Evolutionary conservation across 768 basidiomycete genomes (phyloP).

Genomic region (Termitomyces sp.): DNA sequence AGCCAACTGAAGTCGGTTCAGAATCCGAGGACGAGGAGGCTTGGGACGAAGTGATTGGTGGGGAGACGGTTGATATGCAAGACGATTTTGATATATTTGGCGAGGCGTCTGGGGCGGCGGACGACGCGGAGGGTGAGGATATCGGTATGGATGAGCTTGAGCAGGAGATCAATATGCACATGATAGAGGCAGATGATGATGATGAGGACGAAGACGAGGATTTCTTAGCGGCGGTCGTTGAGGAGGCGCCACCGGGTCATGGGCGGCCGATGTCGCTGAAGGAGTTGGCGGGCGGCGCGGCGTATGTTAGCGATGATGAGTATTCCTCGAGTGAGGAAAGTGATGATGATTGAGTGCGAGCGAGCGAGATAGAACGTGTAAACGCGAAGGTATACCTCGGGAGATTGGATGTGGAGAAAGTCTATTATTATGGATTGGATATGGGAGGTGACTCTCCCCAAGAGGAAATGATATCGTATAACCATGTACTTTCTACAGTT

Average conservation of each 20-base stretch:
- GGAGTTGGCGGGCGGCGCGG: constrained; percentile 17
- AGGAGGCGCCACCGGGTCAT: constrained; percentile 8
- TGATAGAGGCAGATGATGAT: constrained; percentile 43
- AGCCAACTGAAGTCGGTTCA: constrained; percentile 12
- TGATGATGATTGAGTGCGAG: constrained; percentile 43
- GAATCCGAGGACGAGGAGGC: constrained; percentile 41
- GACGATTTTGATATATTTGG: constrained; percentile 27
- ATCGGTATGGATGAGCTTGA: constrained; percentile 36
- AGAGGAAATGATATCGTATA: neutral
- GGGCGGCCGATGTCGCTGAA: constrained; percentile 15
- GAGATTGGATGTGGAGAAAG: neutral
- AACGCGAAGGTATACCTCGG: neutral
- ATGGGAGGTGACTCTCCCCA: neutral
- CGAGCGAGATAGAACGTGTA: neutral
- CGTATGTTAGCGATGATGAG: constrained; percentile 36
- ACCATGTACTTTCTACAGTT: constrained; percentile 3
- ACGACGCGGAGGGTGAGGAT: constrained; percentile 28
- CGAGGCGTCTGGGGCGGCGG: constrained; percentile 16
- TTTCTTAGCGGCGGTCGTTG: constrained; percentile 38
- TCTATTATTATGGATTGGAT: neutral
- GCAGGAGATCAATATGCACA: constrained; percentile 30
- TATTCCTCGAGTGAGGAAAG: constrained; percentile 52
- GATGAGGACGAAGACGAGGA: constrained; percentile 53
- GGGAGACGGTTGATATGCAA: constrained; percentile 14
- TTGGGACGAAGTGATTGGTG: constrained; percentile 42